These are phyloP conservation scores for Dalechampia spathulata DNA, from an alignment of 441 rosid genomes.

Conservation along the genomic window DNA sequence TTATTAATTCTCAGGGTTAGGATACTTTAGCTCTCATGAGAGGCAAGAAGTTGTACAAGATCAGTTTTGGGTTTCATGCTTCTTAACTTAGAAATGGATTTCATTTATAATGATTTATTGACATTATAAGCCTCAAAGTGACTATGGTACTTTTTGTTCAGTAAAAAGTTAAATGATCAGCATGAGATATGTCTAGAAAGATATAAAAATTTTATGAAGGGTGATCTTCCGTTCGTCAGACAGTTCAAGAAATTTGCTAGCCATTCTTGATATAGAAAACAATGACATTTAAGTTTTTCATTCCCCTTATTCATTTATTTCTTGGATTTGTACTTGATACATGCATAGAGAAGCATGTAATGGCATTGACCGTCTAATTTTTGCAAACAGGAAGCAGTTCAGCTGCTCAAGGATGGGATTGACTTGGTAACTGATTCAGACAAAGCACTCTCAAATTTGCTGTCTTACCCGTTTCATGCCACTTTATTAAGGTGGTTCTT, in stretches of 20 bases:
- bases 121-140: neutral
- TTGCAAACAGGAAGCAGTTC: constrained; percentile 64
- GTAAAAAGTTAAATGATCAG: neutral
- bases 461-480: constrained; percentile 72
- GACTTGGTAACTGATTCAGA: constrained; percentile 87
- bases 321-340: neutral
- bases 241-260: neutral
- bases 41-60: neutral
- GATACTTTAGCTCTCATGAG: neutral
- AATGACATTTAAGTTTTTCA: neutral
- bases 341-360: neutral
- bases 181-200: neutral
- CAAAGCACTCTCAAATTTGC: constrained; percentile 59
- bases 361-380: constrained; percentile 2
- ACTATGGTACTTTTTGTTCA: neutral
- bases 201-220: too few species aligned
- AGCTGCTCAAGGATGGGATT: constrained; percentile 92
- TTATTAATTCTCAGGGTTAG: neutral
- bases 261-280: neutral
- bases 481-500: constrained; percentile 56
- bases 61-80: neutral
- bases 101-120: neutral
- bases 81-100: too few species aligned
- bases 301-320: neutral
- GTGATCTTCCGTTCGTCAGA: neutral